Evolutionary conservation across 768 basidiomycete species (phyloP).

Genomic region (Wakefieldia striispora): DNA sequence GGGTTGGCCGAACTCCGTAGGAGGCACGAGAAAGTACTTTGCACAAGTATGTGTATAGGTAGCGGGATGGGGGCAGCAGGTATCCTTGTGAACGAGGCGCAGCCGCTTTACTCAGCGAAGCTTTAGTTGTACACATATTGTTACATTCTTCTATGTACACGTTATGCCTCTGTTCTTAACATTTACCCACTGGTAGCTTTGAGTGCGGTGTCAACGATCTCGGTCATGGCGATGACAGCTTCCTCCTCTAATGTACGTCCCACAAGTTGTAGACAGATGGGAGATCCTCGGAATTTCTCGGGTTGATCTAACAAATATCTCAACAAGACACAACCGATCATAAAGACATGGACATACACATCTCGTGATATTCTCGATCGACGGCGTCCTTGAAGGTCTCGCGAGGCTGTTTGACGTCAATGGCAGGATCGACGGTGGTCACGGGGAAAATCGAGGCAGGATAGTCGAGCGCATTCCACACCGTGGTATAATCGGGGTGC

Average conservation of each 20-base stretch:
- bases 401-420: slow-evolving; percentile 48
- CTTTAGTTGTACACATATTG: slow-evolving; percentile 12
- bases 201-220: slow-evolving; percentile 59
- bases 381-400: slow-evolving; percentile 44
- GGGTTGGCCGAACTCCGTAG: slow-evolving; percentile 81
- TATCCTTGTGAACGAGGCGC: slow-evolving; percentile 72
- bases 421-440: slow-evolving; percentile 49
- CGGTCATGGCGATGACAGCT: slow-evolving; percentile 65
- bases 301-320: slow-evolving; percentile 50
- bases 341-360: slow-evolving; percentile 43
- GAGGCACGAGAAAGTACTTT: slow-evolving; percentile 64
- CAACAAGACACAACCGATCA: background rate
- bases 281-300: slow-evolving; percentile 51
- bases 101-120: slow-evolving; percentile 17
- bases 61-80: slow-evolving; percentile 89
- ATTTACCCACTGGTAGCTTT: slow-evolving; percentile 20
- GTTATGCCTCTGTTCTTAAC: too few relatives aligned
- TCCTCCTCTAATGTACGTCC: slow-evolving; percentile 75
- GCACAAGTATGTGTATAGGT: slow-evolving; percentile 81
- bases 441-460: slow-evolving; percentile 63
- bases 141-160: too few relatives aligned
- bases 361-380: slow-evolving; percentile 50
- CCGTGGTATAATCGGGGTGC: slow-evolving; percentile 50
- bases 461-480: slow-evolving; percentile 70
- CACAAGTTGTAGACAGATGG: slow-evolving; percentile 65